These are phyloP conservation scores for Phytopythium sindhum DNA, from an alignment of 352 stramenopile genomes.

Conservation along the genomic window DNA sequence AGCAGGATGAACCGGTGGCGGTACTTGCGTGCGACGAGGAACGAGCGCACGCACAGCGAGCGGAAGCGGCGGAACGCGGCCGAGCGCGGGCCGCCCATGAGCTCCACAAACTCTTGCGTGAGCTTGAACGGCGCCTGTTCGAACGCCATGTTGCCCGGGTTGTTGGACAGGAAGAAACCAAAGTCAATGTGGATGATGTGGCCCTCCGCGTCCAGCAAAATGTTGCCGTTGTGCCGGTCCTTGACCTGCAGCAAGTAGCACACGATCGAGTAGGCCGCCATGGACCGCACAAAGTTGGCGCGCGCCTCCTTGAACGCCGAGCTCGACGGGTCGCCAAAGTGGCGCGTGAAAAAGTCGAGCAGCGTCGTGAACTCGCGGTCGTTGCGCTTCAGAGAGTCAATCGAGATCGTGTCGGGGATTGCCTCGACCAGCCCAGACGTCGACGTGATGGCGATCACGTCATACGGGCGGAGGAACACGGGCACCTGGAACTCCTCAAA, in stretches of 20 bases:
- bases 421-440: conserved; percentile 95
- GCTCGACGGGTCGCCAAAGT: conserved; percentile 85
- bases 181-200: conserved; percentile 98
- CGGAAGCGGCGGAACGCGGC: conserved; percentile 93
- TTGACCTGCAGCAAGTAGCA: conserved; percentile 98
- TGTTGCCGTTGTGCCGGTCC: conserved; percentile 98
- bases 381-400: conserved; percentile 98
- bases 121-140: conserved; percentile 98
- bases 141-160: conserved; percentile 92
- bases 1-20: conserved; percentile 94
- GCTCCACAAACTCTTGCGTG: conserved; percentile 94
- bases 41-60: conserved; percentile 94
- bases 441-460: conserved; percentile 93
- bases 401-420: conserved; percentile 95
- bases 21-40: conserved; percentile 94
- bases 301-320: conserved; percentile 74
- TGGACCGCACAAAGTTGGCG: conserved; percentile 84
- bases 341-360: conserved; percentile 92
- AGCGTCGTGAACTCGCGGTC: conserved; percentile 90
- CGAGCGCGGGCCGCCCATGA: conserved; percentile 93
- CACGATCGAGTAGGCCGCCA: conserved; percentile 92
- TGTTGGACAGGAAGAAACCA: conserved; percentile 94
- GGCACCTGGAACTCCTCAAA: conserved; percentile 94
- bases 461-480: conserved; percentile 94
- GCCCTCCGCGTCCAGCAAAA: conserved; percentile 94